phyloP scores from a whole-genome alignment of 176 grass and related monocot species.

The Avena sativa region DNA sequence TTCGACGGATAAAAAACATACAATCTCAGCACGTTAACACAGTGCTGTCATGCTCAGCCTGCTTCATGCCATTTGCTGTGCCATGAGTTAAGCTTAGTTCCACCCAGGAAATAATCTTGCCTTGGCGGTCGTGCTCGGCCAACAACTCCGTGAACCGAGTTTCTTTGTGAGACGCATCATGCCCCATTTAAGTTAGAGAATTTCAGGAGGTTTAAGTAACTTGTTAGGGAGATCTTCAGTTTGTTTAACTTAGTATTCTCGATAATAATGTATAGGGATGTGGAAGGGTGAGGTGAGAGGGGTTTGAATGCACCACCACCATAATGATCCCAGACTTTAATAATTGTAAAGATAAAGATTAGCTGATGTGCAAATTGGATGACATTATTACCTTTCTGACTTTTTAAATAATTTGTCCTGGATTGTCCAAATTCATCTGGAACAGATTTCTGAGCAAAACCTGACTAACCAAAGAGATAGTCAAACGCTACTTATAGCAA shows the following conservation, averaged over 20 bases:
- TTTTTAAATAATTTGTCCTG: not conserved
- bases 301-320: slow-evolving; percentile 5
- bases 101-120: not conserved
- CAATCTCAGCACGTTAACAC: not conserved
- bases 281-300: slow-evolving; percentile 9
- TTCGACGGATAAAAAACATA: not conserved
- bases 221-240: not conserved
- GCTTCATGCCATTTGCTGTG: not conserved
- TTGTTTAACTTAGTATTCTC: not conserved
- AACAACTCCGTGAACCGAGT: not conserved
- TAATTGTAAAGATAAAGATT: slow-evolving; percentile 4
- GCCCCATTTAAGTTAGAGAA: not conserved
- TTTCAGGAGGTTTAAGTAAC: not conserved
- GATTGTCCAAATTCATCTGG: slow-evolving; percentile 9
- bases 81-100: not conserved
- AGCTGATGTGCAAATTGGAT: slow-evolving; percentile 7
- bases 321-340: not conserved
- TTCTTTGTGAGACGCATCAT: not conserved
- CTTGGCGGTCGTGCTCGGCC: not conserved
- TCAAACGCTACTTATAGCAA: slow-evolving; percentile 15
- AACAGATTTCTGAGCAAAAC: slow-evolving; percentile 21
- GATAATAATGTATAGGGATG: not conserved
- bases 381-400: not conserved
- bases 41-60: not conserved
- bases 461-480: slow-evolving; percentile 6